These are phyloP conservation scores for Nothophoma quercina DNA, from an alignment of 2,329 filamentous ascomycete species.

Conservation along the genomic window DNA sequence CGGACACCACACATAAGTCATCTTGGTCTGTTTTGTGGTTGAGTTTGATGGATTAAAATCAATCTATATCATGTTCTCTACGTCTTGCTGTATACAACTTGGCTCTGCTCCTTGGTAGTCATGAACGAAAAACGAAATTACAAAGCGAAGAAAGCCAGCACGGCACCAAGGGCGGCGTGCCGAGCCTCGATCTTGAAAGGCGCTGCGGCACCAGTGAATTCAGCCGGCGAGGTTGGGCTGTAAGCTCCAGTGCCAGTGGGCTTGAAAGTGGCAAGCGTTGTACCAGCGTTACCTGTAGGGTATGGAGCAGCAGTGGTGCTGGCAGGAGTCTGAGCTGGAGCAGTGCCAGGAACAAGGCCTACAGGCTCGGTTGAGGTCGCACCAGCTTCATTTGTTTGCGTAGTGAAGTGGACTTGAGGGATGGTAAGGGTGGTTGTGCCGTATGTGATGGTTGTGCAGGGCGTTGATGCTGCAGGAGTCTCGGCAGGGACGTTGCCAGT, in stretches of 20 bases:
- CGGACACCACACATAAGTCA: too few relatives aligned
- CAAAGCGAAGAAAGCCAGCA: slow-evolving; percentile 45
- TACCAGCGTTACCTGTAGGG: slow-evolving; percentile 38
- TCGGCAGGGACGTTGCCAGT: background rate
- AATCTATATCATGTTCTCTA: background rate
- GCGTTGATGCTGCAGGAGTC: slow-evolving; percentile 13
- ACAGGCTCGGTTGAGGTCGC: slow-evolving; percentile 41
- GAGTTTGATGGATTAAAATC: slow-evolving; percentile 1
- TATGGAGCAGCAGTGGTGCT: slow-evolving; percentile 30
- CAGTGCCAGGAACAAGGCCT: slow-evolving; percentile 46
- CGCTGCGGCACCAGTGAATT: slow-evolving; percentile 48
- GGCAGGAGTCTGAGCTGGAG: slow-evolving; percentile 42
- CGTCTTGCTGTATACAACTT: slow-evolving; percentile 4
- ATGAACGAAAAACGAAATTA: slow-evolving; percentile 22
- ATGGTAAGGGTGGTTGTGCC: slow-evolving; percentile 55
- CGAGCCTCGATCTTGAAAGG: slow-evolving; percentile 31
- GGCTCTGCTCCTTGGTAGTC: background rate
- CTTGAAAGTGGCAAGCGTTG: slow-evolving; percentile 25
- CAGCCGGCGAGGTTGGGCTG: slow-evolving; percentile 28
- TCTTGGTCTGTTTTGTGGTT: background rate
- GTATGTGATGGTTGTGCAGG: slow-evolving; percentile 54
- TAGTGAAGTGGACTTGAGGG: slow-evolving; percentile 56
- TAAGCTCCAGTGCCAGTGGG: slow-evolving; percentile 36
- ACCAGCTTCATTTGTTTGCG: slow-evolving; percentile 41
- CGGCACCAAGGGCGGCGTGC: slow-evolving; percentile 38